Conservation (phyloP, 345 rosid genomes). For the Excoecaria agallocha region DNA sequence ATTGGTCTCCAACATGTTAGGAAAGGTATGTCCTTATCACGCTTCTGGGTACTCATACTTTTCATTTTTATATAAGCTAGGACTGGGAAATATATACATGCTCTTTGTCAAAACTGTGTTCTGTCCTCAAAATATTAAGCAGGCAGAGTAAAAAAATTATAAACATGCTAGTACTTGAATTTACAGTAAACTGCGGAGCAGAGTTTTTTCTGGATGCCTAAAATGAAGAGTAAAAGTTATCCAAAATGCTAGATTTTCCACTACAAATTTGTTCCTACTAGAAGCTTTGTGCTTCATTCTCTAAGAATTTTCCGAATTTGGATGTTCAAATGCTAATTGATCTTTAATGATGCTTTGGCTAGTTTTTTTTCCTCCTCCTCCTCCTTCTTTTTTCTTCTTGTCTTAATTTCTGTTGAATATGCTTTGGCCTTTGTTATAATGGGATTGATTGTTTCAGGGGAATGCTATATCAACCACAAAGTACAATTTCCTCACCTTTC, state of each 20-base stretch:
- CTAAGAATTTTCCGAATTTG: constrained; percentile 1
- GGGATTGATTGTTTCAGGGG: constrained; percentile 52
- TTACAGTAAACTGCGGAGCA: not conserved
- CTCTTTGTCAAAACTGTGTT: not conserved
- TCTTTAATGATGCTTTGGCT: not conserved
- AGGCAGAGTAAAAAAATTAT: not conserved
- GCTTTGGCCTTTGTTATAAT: constrained; percentile 19
- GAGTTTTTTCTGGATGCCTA: not conserved
- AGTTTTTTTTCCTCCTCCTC: too few relatives aligned
- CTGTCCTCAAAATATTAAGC: not conserved
- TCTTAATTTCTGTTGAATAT: constrained; percentile 4
- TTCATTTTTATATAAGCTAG: not conserved
- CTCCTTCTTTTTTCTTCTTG: constrained; percentile 1
- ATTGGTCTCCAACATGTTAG: not conserved
- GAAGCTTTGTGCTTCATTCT: not conserved
- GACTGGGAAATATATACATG: not conserved
- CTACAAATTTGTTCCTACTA: not conserved
- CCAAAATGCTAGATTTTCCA: not conserved
- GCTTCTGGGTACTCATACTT: not conserved
- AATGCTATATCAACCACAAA: constrained; percentile 93
- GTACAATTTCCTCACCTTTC: constrained; percentile 89
- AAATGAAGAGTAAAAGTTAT: not conserved
- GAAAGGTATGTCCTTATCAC: not conserved
- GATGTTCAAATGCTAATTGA: not conserved
- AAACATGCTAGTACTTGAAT: not conserved